Base-by-base conservation (phyloP, 345 rosid genomes). In the Dipteronia sinensis region DNA sequence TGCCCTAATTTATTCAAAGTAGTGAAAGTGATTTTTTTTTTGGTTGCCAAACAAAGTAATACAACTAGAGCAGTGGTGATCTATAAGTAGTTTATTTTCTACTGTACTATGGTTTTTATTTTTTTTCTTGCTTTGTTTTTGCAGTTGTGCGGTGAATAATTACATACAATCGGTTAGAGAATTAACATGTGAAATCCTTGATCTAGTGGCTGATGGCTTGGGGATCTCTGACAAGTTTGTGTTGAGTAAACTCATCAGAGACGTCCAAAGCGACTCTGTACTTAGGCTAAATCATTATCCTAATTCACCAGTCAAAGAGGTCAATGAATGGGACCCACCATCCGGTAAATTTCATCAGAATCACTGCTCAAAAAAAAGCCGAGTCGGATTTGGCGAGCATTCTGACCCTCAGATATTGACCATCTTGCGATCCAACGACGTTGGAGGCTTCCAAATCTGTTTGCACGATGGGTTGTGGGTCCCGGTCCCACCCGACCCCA, bases 361-460 rank as follows among this genome's bases (percentile, higher is more conserved):
- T 58, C 20, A 77, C 72, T 20, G 65, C 78, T 31, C 80, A 19
- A 62, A 46, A 20, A 59, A 74, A 5, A 34, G 1, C 27, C 82
- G 85, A 65, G 83, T 94, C 25, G 99, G 99, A 10, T 89, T 96
- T 20, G 99, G 99, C 3, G 99, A 91, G 83, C 98, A 96, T 75
- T 90, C 98, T 34, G 99, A 96, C 92, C 99, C 98, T 84, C 99
- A 96, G 93, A 96, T 96, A 82, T 56, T 96, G 81, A 94, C 99
- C 74, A 72, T 96, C 64, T 64, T 96, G 46, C 74, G 95, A 86
- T 96, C 99, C 77, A 96, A 96, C 93, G 97, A 91, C 31, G 99
- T 90, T 7, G 89, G 82, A 66, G 99, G 99, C 78, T 96, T 96
- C 62, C 92, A 96, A 79, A 89, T 96, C 71, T 82, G 83, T 78